Conservation (phyloP, 441 rosid genomes). For the Breynia disticha region DNA sequence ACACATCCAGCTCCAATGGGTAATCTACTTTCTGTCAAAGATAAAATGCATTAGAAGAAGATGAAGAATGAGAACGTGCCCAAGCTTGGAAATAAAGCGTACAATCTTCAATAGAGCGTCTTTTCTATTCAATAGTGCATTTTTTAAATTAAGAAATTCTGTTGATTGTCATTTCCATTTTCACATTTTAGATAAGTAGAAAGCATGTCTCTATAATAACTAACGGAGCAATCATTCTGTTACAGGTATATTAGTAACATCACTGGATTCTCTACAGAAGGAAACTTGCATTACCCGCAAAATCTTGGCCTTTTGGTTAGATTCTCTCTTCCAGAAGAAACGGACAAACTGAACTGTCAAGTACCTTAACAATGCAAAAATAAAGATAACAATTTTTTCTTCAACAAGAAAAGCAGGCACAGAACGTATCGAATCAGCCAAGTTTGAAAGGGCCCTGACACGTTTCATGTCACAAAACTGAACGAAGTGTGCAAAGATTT, state of each 20-base stretch:
- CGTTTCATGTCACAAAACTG: too few species aligned
- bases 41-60: background rate
- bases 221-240: too few species aligned
- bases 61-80: too few species aligned
- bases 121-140: background rate
- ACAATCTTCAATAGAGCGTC: too few species aligned
- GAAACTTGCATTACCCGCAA: constrained; percentile 46
- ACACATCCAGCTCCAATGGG: constrained; percentile 87
- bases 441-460: background rate
- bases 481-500: too few species aligned
- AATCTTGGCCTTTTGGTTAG: constrained; percentile 97
- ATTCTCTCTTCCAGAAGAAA: constrained; percentile 99
- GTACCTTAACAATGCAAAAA: constrained; percentile 44
- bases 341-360: constrained; percentile 94
- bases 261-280: background rate
- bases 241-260: too few species aligned
- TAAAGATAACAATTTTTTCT: background rate
- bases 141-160: too few species aligned
- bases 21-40: constrained; percentile 87
- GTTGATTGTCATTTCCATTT: background rate
- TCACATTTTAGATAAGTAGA: background rate
- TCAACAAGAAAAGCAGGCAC: background rate
- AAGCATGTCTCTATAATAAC: background rate
- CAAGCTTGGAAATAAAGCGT: too few species aligned
- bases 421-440: background rate